Conservation (phyloP, 495 filamentous ascomycete genomes). For the Penicillium tannophilum region DNA sequence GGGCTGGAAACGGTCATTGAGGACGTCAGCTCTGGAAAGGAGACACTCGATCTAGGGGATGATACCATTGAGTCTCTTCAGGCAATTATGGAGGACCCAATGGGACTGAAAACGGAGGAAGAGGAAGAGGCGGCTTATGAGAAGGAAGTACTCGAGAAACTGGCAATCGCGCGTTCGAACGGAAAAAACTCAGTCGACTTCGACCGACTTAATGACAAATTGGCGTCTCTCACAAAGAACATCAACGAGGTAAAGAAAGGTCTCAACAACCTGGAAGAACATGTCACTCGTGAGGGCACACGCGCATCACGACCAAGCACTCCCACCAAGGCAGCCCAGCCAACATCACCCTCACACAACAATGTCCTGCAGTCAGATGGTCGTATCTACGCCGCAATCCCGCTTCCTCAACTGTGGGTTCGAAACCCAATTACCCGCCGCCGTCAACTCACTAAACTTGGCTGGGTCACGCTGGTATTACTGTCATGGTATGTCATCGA, state of each 20-base stretch:
- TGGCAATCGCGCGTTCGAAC: constrained; percentile 36
- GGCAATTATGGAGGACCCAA: constrained; percentile 50
- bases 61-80: constrained; percentile 66
- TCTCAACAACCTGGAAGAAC: constrained; percentile 65
- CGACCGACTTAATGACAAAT: constrained; percentile 59
- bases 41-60: constrained; percentile 52
- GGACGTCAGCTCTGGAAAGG: constrained; percentile 49
- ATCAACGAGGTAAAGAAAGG: constrained; percentile 69
- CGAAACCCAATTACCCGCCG: constrained; percentile 43
- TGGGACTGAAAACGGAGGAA: constrained; percentile 38
- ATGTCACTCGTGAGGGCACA: constrained; percentile 49
- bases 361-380: constrained; percentile 26
- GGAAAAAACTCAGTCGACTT: constrained; percentile 50
- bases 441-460: constrained; percentile 57
- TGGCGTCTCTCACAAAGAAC: constrained; percentile 59
- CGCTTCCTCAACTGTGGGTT: constrained; percentile 61
- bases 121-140: constrained; percentile 41
- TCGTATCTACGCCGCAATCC: constrained; percentile 45
- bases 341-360: constrained; percentile 15
- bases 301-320: constrained; percentile 19
- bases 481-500: constrained; percentile 62
- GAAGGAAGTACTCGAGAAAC: constrained; percentile 36
- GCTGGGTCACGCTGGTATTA: constrained; percentile 50
- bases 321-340: constrained; percentile 9
- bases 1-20: constrained; percentile 56